phyloP scores from a whole-genome alignment of 1,284 basidiomycete species.

The Heterobasidion irregulare region DNA sequence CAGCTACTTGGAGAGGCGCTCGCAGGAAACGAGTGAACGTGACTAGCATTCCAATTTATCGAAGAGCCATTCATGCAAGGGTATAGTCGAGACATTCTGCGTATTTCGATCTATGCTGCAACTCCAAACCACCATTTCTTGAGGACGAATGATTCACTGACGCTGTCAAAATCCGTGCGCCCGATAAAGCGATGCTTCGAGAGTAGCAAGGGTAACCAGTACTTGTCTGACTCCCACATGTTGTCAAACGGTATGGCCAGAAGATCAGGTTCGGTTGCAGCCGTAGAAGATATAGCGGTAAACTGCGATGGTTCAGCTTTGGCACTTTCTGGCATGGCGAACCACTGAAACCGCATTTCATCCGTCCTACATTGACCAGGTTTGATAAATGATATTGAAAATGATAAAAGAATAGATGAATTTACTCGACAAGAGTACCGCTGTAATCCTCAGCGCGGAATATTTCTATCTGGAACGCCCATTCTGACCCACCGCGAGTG shows the following conservation, averaged over 20 bases:
- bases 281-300: background rate
- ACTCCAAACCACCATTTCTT: slow-evolving; percentile 50
- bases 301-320: background rate
- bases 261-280: slow-evolving; percentile 8
- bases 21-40: background rate
- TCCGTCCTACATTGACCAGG: slow-evolving; percentile 36
- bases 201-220: slow-evolving; percentile 54
- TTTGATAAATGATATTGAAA: slow-evolving; percentile 1
- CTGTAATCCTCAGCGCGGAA: slow-evolving; percentile 48
- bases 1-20: slow-evolving; percentile 43
- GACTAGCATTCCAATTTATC: no score
- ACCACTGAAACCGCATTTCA: slow-evolving; percentile 68
- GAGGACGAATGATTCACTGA: slow-evolving; percentile 24
- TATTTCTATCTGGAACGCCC: slow-evolving; percentile 61
- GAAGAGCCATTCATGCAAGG: no score
- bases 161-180: slow-evolving; percentile 41
- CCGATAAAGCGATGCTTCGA: slow-evolving; percentile 40
- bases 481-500: slow-evolving; percentile 32
- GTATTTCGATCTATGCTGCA: no score
- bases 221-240: slow-evolving; percentile 61
- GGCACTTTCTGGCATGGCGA: slow-evolving; percentile 23
- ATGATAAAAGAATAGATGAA: background rate
- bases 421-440: slow-evolving; percentile 55
- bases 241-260: slow-evolving; percentile 39
- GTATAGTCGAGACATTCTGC: no score